Evolutionary conservation across 805 yeast genomes (phyloP).

Genomic region (Metschnikowia dekortorum): DNA sequence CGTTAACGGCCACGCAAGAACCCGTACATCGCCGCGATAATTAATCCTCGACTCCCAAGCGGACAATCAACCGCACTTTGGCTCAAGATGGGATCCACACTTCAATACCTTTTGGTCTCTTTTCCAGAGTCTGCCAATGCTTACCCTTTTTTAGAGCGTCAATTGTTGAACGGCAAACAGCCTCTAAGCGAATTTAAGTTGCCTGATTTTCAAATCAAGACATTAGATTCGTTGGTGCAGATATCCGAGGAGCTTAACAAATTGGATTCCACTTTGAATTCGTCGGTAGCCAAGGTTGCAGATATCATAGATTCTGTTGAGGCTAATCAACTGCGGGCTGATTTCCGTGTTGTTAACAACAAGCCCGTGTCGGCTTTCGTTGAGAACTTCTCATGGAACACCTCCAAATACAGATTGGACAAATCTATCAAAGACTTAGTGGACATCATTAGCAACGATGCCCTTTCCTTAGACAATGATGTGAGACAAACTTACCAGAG

Average conservation of each 20-base stretch:
- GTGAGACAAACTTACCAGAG: slow-evolving; percentile 68
- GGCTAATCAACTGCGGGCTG: slow-evolving; percentile 19
- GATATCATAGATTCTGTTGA: slow-evolving; percentile 57
- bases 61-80: slow-evolving; percentile 2
- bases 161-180: slow-evolving; percentile 53
- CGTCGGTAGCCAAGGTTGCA: slow-evolving; percentile 65
- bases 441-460: slow-evolving; percentile 66
- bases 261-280: slow-evolving; percentile 71
- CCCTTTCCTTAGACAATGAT: slow-evolving; percentile 78
- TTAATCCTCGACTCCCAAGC: slow-evolving; percentile 3
- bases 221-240: slow-evolving; percentile 84
- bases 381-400: slow-evolving; percentile 81
- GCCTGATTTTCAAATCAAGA: slow-evolving; percentile 90
- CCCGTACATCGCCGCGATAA: slow-evolving; percentile 11
- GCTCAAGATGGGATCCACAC: slow-evolving; percentile 30
- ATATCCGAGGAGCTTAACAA: slow-evolving; percentile 87
- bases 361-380: slow-evolving; percentile 57
- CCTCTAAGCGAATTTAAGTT: slow-evolving; percentile 55
- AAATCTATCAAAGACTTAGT: slow-evolving; percentile 76
- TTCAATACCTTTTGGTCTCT: slow-evolving; percentile 51
- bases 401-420: slow-evolving; percentile 80
- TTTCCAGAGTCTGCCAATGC: slow-evolving; percentile 51
- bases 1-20: slow-evolving; percentile 1
- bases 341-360: slow-evolving; percentile 38
- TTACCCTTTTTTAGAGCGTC: slow-evolving; percentile 51